phyloP scores from a whole-genome alignment of 2,329 filamentous ascomycete genomes.

The Periconia sp. region DNA sequence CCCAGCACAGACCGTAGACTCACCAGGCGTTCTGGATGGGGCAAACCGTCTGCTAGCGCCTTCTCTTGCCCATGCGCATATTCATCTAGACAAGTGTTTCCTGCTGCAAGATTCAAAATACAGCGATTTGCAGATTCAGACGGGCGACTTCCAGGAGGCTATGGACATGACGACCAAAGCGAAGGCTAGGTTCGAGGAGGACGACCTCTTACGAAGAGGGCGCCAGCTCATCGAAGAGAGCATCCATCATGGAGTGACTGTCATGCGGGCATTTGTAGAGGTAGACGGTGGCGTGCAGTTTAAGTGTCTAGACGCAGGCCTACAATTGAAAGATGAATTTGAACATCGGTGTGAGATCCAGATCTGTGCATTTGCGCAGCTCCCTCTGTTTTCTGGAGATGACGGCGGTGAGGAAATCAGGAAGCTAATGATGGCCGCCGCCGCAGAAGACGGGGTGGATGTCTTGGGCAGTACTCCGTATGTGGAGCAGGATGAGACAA shows the following conservation, averaged over 20 bases:
- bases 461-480: conserved; percentile 74
- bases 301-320: conserved; percentile 64
- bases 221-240: conserved; percentile 70
- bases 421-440: conserved; percentile 55
- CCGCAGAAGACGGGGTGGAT: conserved; percentile 54
- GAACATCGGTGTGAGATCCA: conserved; percentile 64
- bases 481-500: conserved; percentile 62
- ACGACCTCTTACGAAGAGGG: conserved; percentile 70
- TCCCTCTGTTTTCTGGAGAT: conserved; percentile 66
- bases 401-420: conserved; percentile 60
- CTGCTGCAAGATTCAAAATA: conserved; percentile 65
- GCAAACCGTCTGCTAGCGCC: conserved; percentile 55
- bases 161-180: conserved; percentile 64
- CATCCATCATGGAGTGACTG: conserved; percentile 68
- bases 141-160: conserved; percentile 71
- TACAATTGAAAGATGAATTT: conserved; percentile 63
- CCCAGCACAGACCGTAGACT: conserved; percentile 1
- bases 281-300: conserved; percentile 67
- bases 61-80: conserved; percentile 72
- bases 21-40: conserved; percentile 48
- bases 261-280: conserved; percentile 74
- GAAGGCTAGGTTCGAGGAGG: conserved; percentile 66
- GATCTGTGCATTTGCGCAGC: conserved; percentile 74
- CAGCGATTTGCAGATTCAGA: conserved; percentile 63
- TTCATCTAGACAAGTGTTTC: conserved; percentile 74